Evolutionary conservation across 2,329 filamentous ascomycete species (phyloP), one percentile per base, ranked within the genome.

Genomic region (Colletotrichum cuscutae): DNA sequence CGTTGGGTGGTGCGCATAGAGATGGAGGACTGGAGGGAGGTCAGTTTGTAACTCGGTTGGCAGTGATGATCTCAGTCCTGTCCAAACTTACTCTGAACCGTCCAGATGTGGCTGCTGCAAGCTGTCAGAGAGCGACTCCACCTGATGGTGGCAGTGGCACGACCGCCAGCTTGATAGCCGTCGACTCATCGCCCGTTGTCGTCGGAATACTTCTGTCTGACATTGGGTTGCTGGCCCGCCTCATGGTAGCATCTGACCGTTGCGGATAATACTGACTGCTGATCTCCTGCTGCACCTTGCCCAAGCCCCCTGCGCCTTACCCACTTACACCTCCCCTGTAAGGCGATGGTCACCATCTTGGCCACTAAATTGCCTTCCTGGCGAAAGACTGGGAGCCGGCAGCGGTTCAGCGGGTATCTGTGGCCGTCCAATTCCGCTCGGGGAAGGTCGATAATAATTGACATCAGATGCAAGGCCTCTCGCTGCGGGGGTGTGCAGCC

Each of bases 351-450:
- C 32, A 61, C 53, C 67, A 61, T 35, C 67, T 59, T 63, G 53
- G 67, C 67, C 52, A 30, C 22, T 59, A 46, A 42, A 52, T 49
- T 28, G 28, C 57, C 28, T 46, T 60, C 12, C n/a, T 30, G 59
- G 65, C 22, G 24, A 54, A 26, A 32, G 59, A 13, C 19, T 24
- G 24, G 52, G 46, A 70, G 56, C 37, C 46, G 46, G 32, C 26
- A 61, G 71, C 66, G 60, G 42, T 70, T 56, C 65, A 37, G 66
- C 71, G 71, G 71, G 53, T 54, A 56, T 28, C 59, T 49, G 42
- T 64, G 67, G 66, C 46, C 58, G 59, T 72, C 26, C 30, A 32
- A 13, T 56, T 35, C 46, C 60, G 46, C 60, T n/a, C 37, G 30
- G 15, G 22, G 22, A 26, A 46, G 42, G 42, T 49, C 66, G 54